Evolutionary conservation across 208 protist genomes (phyloP).

Genomic region (Acanthamoeba triangularis): DNA sequence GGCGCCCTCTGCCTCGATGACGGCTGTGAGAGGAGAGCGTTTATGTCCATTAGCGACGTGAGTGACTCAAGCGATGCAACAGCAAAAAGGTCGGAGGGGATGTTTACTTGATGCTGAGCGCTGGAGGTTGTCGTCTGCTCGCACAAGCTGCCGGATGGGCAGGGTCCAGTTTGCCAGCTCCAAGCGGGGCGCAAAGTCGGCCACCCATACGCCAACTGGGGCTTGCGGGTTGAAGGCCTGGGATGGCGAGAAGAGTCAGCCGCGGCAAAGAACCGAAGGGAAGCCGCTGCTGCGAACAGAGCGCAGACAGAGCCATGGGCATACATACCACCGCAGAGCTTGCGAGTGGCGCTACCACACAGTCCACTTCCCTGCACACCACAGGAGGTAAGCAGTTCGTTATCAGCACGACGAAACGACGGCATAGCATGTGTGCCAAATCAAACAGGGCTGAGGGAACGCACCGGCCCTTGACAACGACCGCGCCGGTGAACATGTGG

Average conservation of each 20-base stretch:
- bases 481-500: background rate
- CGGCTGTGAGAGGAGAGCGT: background rate
- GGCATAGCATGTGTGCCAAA: background rate
- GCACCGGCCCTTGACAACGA: constrained; percentile 56
- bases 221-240: background rate
- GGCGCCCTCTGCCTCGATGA: background rate
- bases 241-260: background rate
- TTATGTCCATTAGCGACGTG: background rate
- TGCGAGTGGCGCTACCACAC: constrained; percentile 37
- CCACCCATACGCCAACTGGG: constrained; percentile 40
- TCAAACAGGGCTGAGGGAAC: background rate
- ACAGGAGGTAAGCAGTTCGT: background rate
- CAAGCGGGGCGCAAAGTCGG: constrained; percentile 1
- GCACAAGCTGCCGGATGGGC: constrained; percentile 25
- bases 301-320: background rate
- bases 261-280: background rate
- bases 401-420: background rate
- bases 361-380: constrained; percentile 26
- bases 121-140: constrained; percentile 55
- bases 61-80: background rate
- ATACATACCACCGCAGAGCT: constrained; percentile 8
- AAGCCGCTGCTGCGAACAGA: background rate
- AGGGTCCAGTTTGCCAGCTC: constrained; percentile 5
- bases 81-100: background rate
- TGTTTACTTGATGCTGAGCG: background rate